Conservation (phyloP, 2,329 filamentous ascomycete species). For the Dactylellina leptospora region DNA sequence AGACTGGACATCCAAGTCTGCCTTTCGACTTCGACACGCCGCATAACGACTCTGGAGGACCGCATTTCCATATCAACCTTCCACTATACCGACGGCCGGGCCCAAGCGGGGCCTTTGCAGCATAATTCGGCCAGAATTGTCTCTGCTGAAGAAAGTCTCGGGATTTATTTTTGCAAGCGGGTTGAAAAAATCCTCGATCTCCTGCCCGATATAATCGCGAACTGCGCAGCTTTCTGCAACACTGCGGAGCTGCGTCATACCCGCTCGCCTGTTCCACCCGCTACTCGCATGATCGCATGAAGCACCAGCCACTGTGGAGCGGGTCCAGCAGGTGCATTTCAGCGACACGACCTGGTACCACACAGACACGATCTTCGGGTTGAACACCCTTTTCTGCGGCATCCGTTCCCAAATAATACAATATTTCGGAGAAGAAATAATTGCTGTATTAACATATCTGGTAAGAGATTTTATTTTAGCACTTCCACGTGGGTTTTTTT, state of each 20-base stretch:
- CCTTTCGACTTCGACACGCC: conserved; percentile 12
- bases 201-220: conserved; percentile 18
- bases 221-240: conserved; percentile 1
- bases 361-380: conserved; percentile 18
- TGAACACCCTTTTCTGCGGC: conserved; percentile 21
- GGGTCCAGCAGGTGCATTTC: conserved; percentile 17
- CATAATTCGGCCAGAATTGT: neutral
- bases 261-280: conserved; percentile 16
- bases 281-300: conserved; percentile 48
- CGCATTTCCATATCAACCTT: neutral
- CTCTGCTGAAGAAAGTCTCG: neutral
- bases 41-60: neutral
- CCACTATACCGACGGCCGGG: conserved; percentile 11
- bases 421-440: conserved; percentile 12
- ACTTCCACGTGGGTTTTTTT: conserved; percentile 18
- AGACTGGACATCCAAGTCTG: conserved; percentile 9
- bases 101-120: neutral
- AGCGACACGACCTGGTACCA: conserved; percentile 3
- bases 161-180: neutral
- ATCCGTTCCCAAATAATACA: conserved; percentile 24
- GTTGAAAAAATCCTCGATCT: too few species aligned
- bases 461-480: conserved; percentile 44
- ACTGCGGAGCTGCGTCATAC: conserved; percentile 38
- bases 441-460: conserved; percentile 13
- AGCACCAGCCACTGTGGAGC: conserved; percentile 26